phyloP scores from a whole-genome alignment of 371 early-diverging fungal species.

The Rhizopus arrhizus region DNA sequence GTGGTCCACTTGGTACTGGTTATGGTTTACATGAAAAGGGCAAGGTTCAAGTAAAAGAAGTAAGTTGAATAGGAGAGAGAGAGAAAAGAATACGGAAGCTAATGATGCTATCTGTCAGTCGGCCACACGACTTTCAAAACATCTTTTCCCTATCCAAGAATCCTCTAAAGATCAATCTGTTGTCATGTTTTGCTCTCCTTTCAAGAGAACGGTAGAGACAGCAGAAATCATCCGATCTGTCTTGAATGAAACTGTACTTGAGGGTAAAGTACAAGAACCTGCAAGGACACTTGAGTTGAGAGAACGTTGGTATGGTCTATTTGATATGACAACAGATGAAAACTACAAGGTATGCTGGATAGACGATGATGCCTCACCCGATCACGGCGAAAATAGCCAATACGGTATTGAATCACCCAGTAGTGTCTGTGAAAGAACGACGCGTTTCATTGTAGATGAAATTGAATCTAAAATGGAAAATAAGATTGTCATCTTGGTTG shows the following conservation, averaged over 20 bases:
- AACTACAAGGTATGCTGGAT: conserved; percentile 46
- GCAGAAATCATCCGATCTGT: conserved; percentile 44
- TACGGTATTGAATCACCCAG: conserved; percentile 42
- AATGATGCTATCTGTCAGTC: conserved; percentile 16
- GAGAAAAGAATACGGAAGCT: not conserved
- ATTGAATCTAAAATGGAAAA: conserved; percentile 46
- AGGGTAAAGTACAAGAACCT: conserved; percentile 22
- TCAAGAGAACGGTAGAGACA: conserved; percentile 47
- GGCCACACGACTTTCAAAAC: conserved; percentile 35
- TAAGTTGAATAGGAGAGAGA: conserved; percentile 2
- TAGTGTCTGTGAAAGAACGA: conserved; percentile 43
- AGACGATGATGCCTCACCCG: conserved; percentile 39
- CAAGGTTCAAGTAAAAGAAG: conserved; percentile 46
- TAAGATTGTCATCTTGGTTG: conserved; percentile 45
- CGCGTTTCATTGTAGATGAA: conserved; percentile 39
- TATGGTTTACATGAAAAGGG: conserved; percentile 51
- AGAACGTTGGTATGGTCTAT: conserved; percentile 49
- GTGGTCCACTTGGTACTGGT: conserved; percentile 48
- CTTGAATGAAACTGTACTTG: conserved; percentile 31
- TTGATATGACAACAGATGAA: conserved; percentile 45
- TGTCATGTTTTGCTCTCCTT: conserved; percentile 50
- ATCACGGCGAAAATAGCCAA: conserved; percentile 45
- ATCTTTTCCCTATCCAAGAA: conserved; percentile 28
- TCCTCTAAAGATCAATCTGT: conserved; percentile 21
- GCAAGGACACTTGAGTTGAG: conserved; percentile 35